phyloP scores from a whole-genome alignment of 352 stramenopile species.

The Plasmopara viticola region DNA sequence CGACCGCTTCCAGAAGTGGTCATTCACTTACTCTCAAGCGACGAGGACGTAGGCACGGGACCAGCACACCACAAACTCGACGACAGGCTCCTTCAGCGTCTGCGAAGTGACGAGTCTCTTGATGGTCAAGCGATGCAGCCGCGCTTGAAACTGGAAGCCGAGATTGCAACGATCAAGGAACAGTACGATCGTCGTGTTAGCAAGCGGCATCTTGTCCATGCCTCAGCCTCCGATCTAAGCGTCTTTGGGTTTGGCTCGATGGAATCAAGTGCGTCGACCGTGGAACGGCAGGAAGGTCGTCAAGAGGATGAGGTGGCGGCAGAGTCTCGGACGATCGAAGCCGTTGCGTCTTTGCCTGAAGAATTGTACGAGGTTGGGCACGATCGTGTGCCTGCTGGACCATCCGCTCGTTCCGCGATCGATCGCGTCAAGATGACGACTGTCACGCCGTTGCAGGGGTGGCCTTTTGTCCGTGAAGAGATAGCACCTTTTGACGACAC shows the following conservation, averaged over 20 bases:
- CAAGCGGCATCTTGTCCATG: slow-evolving; percentile 47
- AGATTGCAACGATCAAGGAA: slow-evolving; percentile 69
- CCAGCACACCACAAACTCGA: slow-evolving; percentile 20
- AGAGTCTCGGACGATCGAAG: neutral
- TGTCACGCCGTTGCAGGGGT: slow-evolving; percentile 34
- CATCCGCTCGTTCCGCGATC: neutral
- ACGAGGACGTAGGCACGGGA: slow-evolving; percentile 13
- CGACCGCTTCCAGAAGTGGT: slow-evolving; percentile 57
- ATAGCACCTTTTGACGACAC: slow-evolving; percentile 39
- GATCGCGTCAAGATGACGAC: slow-evolving; percentile 31
- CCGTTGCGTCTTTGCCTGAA: neutral
- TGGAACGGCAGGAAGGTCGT: neutral
- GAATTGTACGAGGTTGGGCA: neutral
- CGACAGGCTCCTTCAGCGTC: slow-evolving; percentile 31
- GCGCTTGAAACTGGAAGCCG: slow-evolving; percentile 49
- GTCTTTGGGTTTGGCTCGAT: slow-evolving; percentile 15
- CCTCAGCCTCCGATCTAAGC: slow-evolving; percentile 23
- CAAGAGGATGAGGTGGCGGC: slow-evolving; percentile 2
- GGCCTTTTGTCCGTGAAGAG: slow-evolving; percentile 14
- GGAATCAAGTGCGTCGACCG: neutral
- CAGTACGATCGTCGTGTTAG: slow-evolving; percentile 64
- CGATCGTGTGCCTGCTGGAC: neutral
- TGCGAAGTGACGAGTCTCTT: slow-evolving; percentile 32
- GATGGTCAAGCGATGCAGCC: slow-evolving; percentile 16
- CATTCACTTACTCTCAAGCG: slow-evolving; percentile 48